Percentiles rank a stretch among this genome's conserved stretches.
These are phyloP conservation scores for Neurospora sp. DNA, from an alignment of 495 filamentous ascomycete species.

Conservation along the genomic window DNA sequence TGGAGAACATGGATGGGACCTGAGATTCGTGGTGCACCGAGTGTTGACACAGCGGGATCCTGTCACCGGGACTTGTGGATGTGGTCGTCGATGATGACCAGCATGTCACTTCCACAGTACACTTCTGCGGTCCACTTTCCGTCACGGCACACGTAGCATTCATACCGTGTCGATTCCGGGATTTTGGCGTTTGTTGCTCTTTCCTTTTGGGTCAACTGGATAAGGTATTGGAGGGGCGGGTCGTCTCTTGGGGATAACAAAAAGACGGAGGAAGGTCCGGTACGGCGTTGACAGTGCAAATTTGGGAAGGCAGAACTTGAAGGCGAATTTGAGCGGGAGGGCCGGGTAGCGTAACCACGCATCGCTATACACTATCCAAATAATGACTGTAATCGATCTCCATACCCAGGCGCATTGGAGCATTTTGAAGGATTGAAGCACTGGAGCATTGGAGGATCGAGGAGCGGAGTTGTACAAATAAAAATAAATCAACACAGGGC, in stretches of 20 bases:
- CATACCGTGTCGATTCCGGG: background rate
- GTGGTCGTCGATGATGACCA: background rate
- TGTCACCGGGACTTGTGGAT: background rate
- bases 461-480: background rate
- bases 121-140: too few species aligned
- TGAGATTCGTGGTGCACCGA: slow-evolving; percentile 7
- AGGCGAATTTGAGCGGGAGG: background rate
- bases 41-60: slow-evolving; percentile 4
- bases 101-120: background rate
- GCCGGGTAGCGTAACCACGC: background rate
- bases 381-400: background rate
- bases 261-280: background rate
- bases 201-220: background rate
- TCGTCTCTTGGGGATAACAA: background rate
- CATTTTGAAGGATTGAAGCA: background rate
- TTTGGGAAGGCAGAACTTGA: background rate
- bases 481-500: background rate
- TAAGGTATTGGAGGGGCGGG: background rate
- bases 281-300: background rate
- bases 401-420: background rate
- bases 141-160: background rate
- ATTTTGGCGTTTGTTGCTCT: background rate
- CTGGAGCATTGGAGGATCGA: background rate
- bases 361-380: background rate
- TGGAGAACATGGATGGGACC: slow-evolving; percentile 3